Evolutionary conservation across 805 yeast genomes (phyloP).

Genomic region (Yarrowia sp.): DNA sequence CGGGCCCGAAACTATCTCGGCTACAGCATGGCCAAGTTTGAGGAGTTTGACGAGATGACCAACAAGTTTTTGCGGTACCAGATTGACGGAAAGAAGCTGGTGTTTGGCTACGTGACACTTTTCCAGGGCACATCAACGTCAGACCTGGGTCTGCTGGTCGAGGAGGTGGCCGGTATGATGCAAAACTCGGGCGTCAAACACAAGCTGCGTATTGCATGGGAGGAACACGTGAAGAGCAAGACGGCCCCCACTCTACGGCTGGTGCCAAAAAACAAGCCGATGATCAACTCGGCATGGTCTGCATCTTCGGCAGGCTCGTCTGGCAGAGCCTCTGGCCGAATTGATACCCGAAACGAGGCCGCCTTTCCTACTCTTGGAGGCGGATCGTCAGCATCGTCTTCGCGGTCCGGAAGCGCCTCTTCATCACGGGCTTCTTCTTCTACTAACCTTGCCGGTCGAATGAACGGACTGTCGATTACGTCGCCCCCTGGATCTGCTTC

Average conservation of each 20-base stretch:
- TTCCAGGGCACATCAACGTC: slow-evolving; percentile 41
- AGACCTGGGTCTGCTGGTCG: slow-evolving; percentile 26
- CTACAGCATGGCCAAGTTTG: slow-evolving; percentile 48
- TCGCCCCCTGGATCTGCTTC: background rate
- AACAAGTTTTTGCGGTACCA: slow-evolving; percentile 46
- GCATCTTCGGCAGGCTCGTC: background rate
- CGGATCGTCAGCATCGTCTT: slow-evolving; percentile 2
- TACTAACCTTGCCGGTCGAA: slow-evolving; percentile 16
- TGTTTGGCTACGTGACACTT: slow-evolving; percentile 46
- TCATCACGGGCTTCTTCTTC: slow-evolving; percentile 4
- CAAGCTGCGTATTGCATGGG: slow-evolving; percentile 17
- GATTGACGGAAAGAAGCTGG: slow-evolving; percentile 49
- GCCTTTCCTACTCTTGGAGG: slow-evolving; percentile 20
- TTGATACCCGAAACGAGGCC: slow-evolving; percentile 10
- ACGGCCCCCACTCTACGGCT: background rate
- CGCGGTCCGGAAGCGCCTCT: background rate
- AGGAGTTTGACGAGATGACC: slow-evolving; percentile 50
- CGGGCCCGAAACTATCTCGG: slow-evolving; percentile 77
- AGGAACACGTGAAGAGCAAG: slow-evolving; percentile 22
- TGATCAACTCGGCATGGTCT: slow-evolving; percentile 25
- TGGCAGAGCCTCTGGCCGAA: background rate
- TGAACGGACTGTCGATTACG: slow-evolving; percentile 25
- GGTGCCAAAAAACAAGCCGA: slow-evolving; percentile 20
- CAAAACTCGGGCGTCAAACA: slow-evolving; percentile 18
- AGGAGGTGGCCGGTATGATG: slow-evolving; percentile 27